phyloP scores from a whole-genome alignment of 2,329 filamentous ascomycete species.

The Penicillium glabrum region DNA sequence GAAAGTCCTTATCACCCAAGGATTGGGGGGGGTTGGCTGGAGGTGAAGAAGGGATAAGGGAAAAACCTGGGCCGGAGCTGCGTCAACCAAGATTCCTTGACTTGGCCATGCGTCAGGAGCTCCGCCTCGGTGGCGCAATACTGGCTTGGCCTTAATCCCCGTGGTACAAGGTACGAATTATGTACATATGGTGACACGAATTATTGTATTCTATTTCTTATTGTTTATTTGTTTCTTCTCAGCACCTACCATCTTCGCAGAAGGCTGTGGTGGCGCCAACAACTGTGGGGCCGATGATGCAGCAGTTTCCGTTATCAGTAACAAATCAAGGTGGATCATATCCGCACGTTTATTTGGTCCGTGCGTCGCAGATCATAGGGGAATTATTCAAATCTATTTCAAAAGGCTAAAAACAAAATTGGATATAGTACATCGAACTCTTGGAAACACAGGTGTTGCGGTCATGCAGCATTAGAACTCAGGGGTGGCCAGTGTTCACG shows the following conservation, averaged over 20 bases:
- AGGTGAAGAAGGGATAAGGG: neutral
- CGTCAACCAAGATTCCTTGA: conserved; percentile 3
- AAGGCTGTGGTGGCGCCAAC: neutral
- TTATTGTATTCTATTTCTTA: neutral
- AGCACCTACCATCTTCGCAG: neutral
- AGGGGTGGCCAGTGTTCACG: neutral
- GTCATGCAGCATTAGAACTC: neutral
- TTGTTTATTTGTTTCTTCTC: no score
- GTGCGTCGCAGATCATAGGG: neutral
- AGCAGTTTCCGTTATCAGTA: neutral
- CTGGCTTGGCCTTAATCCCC: neutral
- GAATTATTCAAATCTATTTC: neutral
- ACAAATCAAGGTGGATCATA: conserved; percentile 8
- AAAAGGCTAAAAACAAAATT: conserved; percentile 1
- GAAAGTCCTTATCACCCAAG: neutral
- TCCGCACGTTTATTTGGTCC: conserved; percentile 1
- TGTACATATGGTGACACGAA: neutral
- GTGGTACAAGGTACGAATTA: neutral
- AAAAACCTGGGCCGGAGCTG: neutral
- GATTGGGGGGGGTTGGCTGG: neutral
- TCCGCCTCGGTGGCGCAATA: neutral
- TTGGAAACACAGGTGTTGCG: neutral
- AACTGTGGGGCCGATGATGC: neutral
- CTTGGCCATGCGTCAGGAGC: neutral
- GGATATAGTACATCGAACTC: conserved; percentile 11